These are phyloP conservation scores for Nicotiana attenuata DNA, from an alignment of 257 asterid genomes.

Conservation along the genomic window DNA sequence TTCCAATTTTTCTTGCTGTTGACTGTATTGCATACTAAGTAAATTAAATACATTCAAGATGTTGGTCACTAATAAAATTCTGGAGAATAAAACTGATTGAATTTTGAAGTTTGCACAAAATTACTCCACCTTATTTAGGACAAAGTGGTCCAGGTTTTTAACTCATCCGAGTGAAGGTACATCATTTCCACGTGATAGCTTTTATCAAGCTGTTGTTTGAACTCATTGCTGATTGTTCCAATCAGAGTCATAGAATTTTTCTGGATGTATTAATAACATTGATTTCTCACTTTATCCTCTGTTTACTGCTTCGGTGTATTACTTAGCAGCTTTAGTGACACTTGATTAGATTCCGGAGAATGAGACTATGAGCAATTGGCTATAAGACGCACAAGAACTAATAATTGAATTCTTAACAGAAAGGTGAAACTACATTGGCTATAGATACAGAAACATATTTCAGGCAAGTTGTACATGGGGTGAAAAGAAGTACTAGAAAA, in stretches of 20 bases:
- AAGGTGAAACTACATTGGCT: neutral
- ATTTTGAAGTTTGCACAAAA: too few relatives aligned
- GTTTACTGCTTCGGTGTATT: neutral
- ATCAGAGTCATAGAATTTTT: neutral
- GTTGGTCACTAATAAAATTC: neutral
- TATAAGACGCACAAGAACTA: neutral
- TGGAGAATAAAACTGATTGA: neutral
- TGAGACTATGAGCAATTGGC: neutral
- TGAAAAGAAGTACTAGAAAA: too few relatives aligned
- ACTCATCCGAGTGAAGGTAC: neutral
- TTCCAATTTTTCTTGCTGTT: neutral
- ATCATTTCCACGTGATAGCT: neutral
- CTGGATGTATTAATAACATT: neutral
- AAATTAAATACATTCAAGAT: neutral
- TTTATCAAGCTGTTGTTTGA: neutral
- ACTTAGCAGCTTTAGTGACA: neutral
- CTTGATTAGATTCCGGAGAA: neutral
- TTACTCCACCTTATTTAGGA: neutral
- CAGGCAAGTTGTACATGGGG: neutral
- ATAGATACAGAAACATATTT: too few relatives aligned
- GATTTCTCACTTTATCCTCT: neutral
- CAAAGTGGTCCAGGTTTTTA: neutral
- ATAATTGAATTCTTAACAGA: neutral
- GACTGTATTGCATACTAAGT: neutral
- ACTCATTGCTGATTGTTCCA: neutral